These are phyloP conservation scores for Synchytrium microbalum DNA, from an alignment of 371 early-diverging fungal species.

Conservation along the genomic window DNA sequence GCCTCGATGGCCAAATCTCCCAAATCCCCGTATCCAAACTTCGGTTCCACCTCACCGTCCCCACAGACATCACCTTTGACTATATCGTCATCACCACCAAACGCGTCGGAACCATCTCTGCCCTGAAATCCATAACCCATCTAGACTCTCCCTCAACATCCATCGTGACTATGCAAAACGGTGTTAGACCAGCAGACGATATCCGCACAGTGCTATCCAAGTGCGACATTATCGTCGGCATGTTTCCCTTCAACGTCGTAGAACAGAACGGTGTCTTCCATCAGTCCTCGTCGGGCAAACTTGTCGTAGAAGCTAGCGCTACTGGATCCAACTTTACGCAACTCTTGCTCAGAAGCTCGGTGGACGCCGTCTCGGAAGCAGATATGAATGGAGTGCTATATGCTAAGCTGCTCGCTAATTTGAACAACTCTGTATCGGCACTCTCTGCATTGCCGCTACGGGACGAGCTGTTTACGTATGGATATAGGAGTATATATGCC, in stretches of 20 bases:
- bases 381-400: conserved; percentile 28
- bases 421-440: conserved; percentile 33
- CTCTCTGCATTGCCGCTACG: conserved; percentile 23
- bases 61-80: background rate
- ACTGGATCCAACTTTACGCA: conserved; percentile 14
- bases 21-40: background rate
- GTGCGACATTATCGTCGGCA: conserved; percentile 16
- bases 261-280: conserved; percentile 9
- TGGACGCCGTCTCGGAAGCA: conserved; percentile 10
- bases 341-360: conserved; percentile 15
- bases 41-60: conserved; percentile 5
- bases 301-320: conserved; percentile 18
- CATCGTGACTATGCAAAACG: conserved; percentile 18
- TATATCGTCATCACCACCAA: conserved; percentile 2
- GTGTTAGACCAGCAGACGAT: conserved; percentile 13
- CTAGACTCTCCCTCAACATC: background rate
- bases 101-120: background rate
- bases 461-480: conserved; percentile 16
- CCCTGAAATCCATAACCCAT: background rate
- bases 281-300: conserved; percentile 21
- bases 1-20: background rate
- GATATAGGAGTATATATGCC: conserved; percentile 20
- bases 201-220: background rate
- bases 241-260: conserved; percentile 35
- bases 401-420: conserved; percentile 27